Base-by-base conservation (phyloP, 805 yeast species). In the Wickerhamiella allomyrinae region DNA sequence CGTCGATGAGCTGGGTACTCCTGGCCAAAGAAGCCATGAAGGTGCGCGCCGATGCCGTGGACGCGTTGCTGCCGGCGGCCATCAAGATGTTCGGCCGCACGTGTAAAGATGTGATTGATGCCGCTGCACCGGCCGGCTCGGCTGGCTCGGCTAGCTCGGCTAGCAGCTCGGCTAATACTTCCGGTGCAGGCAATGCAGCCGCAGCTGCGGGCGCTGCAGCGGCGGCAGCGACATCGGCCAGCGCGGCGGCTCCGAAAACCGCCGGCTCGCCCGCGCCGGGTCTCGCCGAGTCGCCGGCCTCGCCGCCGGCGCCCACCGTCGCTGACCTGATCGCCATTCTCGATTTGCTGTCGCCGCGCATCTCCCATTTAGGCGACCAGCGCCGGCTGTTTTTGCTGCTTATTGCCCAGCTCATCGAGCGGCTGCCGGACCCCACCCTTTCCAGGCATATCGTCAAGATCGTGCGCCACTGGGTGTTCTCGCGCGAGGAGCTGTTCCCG, bases 351-450 rank as follows among this genome's bases (percentile, higher is more conserved):
- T 76, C 94, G 0, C 71, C 74, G 67, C 73, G 96, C 49, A 83
- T 91, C 5, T 74, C 93, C 0, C 71, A 74, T n/a, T 65, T 93
- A 20, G 96, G 95, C 5, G 99, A 91, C 52, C 95, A 89, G 54
- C 73, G 98, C 46, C 71, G 98, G 40, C 77, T 87, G 20, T 91
- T 87, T 57, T 62, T 91, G 48, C 77, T 94, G 0, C 66, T 87
- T 6, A 68, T 91, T 43, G 95, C 95, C 0, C 94, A 89, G 51
- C 66, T 89, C 49, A 82, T 91, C 48, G 98, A 91, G 52, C 71
- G 94, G 29, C 82, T 95, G 0, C 70, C 75, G 45, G 95, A 87
- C 53, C 77, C 76, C 46, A 76, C 72, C 20, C 72, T 91, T 7
- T 66, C 87, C 46, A 73, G 73, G 46, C 79, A 78, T 54, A 81